These are phyloP conservation scores for Stephanocyclus meneghinianus DNA, from an alignment of 352 stramenopile species.

Conservation along the genomic window DNA sequence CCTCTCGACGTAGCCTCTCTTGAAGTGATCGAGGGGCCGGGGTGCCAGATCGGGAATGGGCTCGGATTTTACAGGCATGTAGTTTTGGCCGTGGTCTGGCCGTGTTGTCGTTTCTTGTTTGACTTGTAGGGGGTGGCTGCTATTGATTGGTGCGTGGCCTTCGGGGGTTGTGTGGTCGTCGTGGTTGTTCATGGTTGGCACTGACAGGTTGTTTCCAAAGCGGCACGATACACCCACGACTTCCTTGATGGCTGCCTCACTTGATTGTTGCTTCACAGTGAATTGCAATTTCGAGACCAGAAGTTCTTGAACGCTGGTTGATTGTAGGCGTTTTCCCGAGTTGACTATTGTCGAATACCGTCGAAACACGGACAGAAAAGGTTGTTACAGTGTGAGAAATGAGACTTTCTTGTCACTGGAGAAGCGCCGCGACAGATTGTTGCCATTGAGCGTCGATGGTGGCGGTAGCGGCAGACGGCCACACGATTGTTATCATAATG, in stretches of 20 bases:
- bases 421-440: no score
- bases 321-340: not conserved
- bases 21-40: conserved; percentile 75
- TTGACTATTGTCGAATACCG: conserved; percentile 1
- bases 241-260: not conserved
- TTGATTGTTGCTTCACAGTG: not conserved
- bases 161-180: not conserved
- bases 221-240: not conserved
- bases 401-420: no score
- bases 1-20: conserved; percentile 72
- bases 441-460: no score
- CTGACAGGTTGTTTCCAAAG: not conserved
- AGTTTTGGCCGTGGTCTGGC: conserved; percentile 58
- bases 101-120: not conserved
- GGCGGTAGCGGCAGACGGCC: no score
- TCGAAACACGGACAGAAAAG: not conserved
- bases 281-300: not conserved
- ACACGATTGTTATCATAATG: not conserved
- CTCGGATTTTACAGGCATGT: conserved; percentile 43
- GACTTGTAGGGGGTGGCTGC: not conserved
- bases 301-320: not conserved
- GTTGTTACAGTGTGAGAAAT: not conserved
- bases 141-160: not conserved
- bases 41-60: conserved; percentile 43
- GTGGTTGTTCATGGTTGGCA: not conserved